phyloP scores from a whole-genome alignment of 2,329 filamentous ascomycete species.

The Aspergillus proliferans region DNA sequence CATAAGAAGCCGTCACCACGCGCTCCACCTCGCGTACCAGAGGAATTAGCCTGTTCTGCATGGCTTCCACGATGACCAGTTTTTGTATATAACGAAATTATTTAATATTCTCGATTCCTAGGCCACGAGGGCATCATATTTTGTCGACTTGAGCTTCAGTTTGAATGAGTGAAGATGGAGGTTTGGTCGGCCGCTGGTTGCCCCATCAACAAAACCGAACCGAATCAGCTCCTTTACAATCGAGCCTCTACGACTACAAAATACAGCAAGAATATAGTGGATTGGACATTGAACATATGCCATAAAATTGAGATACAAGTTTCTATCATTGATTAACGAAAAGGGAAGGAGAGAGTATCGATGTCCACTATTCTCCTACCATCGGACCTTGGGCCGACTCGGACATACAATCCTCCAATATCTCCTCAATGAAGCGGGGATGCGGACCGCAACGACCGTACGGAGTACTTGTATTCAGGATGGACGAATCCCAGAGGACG shows the following conservation, averaged over 20 bases:
- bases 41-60: constrained; percentile 17
- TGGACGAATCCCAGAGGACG: background rate
- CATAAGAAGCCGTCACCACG: constrained; percentile 44
- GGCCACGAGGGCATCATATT: background rate
- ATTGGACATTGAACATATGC: too few species aligned
- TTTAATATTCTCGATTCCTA: background rate
- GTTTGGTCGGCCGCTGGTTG: constrained; percentile 5
- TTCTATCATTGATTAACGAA: background rate
- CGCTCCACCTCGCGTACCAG: constrained; percentile 41
- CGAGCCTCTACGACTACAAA: background rate
- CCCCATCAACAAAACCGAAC: constrained; percentile 8
- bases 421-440: too few species aligned
- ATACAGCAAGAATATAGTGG: too few species aligned
- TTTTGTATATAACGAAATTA: background rate
- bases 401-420: too few species aligned
- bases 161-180: background rate
- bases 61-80: constrained; percentile 7
- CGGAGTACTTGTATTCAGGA: background rate
- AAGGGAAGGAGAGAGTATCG: too few species aligned
- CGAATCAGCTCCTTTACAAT: background rate
- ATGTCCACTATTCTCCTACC: too few species aligned
- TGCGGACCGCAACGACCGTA: background rate
- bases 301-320: background rate
- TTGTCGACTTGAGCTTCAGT: background rate
- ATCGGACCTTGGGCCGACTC: too few species aligned